Evolutionary conservation across 768 basidiomycete species (phyloP), one percentile per base, ranked within the genome.

Genomic region (Phylloporus scabripes): DNA sequence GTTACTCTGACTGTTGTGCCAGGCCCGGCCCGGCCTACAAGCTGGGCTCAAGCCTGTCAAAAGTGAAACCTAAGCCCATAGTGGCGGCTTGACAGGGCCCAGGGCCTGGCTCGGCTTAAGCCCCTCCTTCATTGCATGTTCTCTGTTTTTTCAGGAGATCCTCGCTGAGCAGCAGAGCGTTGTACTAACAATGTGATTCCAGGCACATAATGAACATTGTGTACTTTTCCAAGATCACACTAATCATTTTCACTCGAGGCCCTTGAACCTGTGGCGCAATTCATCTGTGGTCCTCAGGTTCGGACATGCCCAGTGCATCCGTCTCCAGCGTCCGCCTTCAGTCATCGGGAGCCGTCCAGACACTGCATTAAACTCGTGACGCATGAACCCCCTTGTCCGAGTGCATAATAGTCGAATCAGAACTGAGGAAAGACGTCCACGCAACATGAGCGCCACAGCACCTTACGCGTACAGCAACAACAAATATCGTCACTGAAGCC

Each of bases 271-370:
- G 39, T 15, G 31, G 46, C 7, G 15, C 21, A 15, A 33, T n/a
- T 1, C 31, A 21, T 23, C 23, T 18, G 15, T 40, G 21, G 17
- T 34, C 46, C 8, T 48, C 46, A 17, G 38, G 15, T 17, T 24
- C 38, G 33, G 41, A 48, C 39, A 48, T 48, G 1, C 41, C 23
- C n/a, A 48, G 46, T 14, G 46, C 10, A 11, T 41, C 46, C 21
- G 38, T 48, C 39, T 41, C 39, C 31, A 48, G 29, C 21, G 46
- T 48, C 11, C 39, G 46, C 9, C 24, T 2, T 24, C 45, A 45
- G n/a, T 33, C 31, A 5, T 24, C 31, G 3, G 10, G 15, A 31
- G 29, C 11, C 15, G 1, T 15, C 21, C 8, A 4, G 18, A n/a
- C n/a, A 21, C 5, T 11, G 23, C 17, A 42, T 15, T 6, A 4